phyloP scores from a whole-genome alignment of 2,329 filamentous ascomycete genomes.

The Fusarium protoensiforme region DNA sequence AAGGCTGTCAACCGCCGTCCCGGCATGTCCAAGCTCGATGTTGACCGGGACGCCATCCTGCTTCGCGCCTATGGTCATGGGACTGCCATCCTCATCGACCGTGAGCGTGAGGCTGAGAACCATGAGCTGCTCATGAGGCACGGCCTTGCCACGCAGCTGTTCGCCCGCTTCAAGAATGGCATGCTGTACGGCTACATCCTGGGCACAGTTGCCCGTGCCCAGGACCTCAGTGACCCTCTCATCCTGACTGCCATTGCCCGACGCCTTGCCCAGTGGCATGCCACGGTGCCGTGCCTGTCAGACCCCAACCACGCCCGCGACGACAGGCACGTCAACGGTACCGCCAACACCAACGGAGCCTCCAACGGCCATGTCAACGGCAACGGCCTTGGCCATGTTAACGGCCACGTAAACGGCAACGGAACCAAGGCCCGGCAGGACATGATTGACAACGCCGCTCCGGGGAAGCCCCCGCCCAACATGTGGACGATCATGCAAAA shows the following conservation, averaged over 20 bases:
- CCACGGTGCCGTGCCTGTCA: constrained; percentile 69
- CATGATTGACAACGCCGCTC: constrained; percentile 63
- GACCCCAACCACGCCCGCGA: constrained; percentile 40
- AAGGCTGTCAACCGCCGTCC: constrained; percentile 77
- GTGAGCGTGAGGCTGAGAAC: constrained; percentile 81
- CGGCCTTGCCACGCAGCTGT: constrained; percentile 84
- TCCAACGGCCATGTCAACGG: constrained; percentile 44
- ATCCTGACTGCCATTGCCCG: constrained; percentile 87
- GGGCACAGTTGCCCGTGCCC: constrained; percentile 81
- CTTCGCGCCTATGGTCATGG: constrained; percentile 94
- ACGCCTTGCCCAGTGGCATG: constrained; percentile 93
- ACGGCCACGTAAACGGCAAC: constrained; percentile 41
- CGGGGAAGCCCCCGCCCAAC: constrained; percentile 81
- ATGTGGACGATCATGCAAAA: constrained; percentile 96
- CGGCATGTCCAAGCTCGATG: constrained; percentile 75
- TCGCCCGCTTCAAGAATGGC: constrained; percentile 95
- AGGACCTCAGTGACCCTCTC: constrained; percentile 79
- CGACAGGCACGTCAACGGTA: constrained; percentile 46
- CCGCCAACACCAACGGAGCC: constrained; percentile 47
- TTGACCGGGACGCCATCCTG: constrained; percentile 87
- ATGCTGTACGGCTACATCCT: constrained; percentile 93
- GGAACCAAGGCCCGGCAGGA: constrained; percentile 48
- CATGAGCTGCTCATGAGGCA: constrained; percentile 89
- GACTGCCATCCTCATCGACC: constrained; percentile 95
- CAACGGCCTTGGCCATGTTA: constrained; percentile 49